Base-by-base conservation (phyloP, 805 yeast species). In the Dipodascopsis uninucleata region DNA sequence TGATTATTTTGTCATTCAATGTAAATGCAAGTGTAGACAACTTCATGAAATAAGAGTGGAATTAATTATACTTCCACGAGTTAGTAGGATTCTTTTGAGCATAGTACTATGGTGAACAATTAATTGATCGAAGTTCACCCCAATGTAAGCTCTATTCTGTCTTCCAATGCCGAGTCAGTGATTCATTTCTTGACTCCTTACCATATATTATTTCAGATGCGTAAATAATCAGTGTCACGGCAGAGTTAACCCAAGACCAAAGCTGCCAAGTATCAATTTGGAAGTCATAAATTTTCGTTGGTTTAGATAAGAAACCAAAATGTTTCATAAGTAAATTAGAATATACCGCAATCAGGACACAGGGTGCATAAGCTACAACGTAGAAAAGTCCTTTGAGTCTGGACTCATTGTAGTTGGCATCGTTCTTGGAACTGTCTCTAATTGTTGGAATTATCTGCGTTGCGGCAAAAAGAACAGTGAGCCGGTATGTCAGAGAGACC, bases 211-310 rank as follows among this genome's bases (percentile, higher is more conserved):
- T 70, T 66, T 90, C 98, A 36, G 84, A 71, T 24, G 82, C 80
- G 64, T 90, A 90, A 22, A 93, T 70, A n/a, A 79, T 69, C 45
- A 93, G 68, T 8, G 95, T 84, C 41, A 82, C 75, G 55, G 82
- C 79, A 71, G 90, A 85, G 62, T 90, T 90, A 47, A 85, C 77
- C 97, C 97, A 90, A 58, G 89, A 86, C 97, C 98, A 90, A 62
- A 93, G 85, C 58, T 87, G 88, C 86, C 95, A 84, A n/a, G 96
- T 54, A 21, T 50, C 31, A 24, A 56, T 25, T 38, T 37, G 44
- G 12, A 52, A 28, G n/a, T 76, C 77, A 72, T 62, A 76, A 69
- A 3, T 77, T 78, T 83, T 83, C 46, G 82, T 82, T 12, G 77
- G 70, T 36, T 81, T 31, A 26, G 47, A 85, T 45, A 84, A 68